Evolutionary conservation across 2,329 filamentous ascomycete species (phyloP), one percentile per base, ranked within the genome.

Genomic region (Colletotrichum chlorophyti): DNA sequence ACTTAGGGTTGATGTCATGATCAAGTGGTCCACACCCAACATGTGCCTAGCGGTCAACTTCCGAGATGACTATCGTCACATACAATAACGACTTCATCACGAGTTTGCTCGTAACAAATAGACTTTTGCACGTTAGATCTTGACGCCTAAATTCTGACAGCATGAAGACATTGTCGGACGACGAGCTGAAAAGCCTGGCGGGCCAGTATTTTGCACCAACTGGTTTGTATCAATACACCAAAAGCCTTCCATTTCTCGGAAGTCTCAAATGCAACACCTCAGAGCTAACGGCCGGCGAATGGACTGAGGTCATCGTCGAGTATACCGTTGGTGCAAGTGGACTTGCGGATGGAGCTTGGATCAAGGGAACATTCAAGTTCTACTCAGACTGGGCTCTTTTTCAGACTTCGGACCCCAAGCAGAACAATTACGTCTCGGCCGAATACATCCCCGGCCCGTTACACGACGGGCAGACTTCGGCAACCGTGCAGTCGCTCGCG

Each of bases 291-390:
- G 67, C 69, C 1, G 69, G 70, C 5, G 61, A 71, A 60, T 70
- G 66, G 68, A 69, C 68, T 7, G 69, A 72, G 37, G 46, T 70
- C 9, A 41, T 65, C 4, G 43, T 66, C n/a, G 65, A 63, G 5
- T 72, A 72, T 52, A 67, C 64, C 3, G 64, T 68, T 11, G 71
- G 71, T 3, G 69, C 61, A 5, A 69, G 66, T 41, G 70, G 69
- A n/a, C 63, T 70, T 12, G 69, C 68, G 2, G 69, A 72, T 53
- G 70, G 72, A 2, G 71, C 71, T 4, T 74, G 68, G 72, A 73
- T 74, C 46, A 74, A 74, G 49, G 72, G 71, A 2, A 74, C 72
- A 0, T 74, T 74, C 65, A 73, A 74, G 40, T 74, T 74, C 34
- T 74, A 74, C 60, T 73, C 71, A 26, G 70, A 73, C 59, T 73